These are phyloP conservation scores for Pyrenochaeta sp. DNA, from an alignment of 2,329 filamentous ascomycete species.

Conservation along the genomic window DNA sequence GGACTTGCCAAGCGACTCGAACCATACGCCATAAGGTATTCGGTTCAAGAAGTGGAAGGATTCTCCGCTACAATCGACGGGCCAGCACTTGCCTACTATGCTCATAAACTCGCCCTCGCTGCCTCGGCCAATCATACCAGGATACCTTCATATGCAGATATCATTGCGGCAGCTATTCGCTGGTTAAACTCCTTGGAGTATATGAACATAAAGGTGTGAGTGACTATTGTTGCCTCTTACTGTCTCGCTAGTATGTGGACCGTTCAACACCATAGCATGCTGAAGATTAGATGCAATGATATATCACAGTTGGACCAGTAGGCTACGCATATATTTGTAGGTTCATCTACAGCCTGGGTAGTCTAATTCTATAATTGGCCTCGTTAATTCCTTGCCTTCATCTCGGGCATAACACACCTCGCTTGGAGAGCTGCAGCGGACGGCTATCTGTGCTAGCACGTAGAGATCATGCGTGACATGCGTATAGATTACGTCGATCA, in stretches of 20 bases:
- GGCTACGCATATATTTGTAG: conserved; percentile 23
- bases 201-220: conserved; percentile 70
- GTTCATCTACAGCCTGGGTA: conserved; percentile 8
- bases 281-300: conserved; percentile 1
- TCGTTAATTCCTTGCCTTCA: conserved; percentile 6
- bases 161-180: conserved; percentile 61
- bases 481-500: conserved; percentile 22
- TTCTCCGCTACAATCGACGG: conserved; percentile 71
- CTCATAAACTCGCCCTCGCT: conserved; percentile 62
- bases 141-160: conserved; percentile 63
- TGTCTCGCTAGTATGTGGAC: conserved; percentile 12
- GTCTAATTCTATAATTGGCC: conserved; percentile 9
- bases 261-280: conserved; percentile 16
- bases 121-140: conserved; percentile 33
- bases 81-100: conserved; percentile 77
- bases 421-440: conserved; percentile 19
- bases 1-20: conserved; percentile 42
- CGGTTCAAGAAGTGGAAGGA: conserved; percentile 30
- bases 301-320: conserved; percentile 16
- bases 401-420: conserved; percentile 9
- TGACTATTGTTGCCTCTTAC: conserved; percentile 27
- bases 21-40: conserved; percentile 39
- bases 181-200: conserved; percentile 70
- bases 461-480: conserved; percentile 24
- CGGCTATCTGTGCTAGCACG: conserved; percentile 20